Percentiles rank a stretch among this genome's conserved stretches.
Evolutionary conservation across 176 grass and related monocot genomes (phyloP).

Genomic region (Triticum dicoccoides): DNA sequence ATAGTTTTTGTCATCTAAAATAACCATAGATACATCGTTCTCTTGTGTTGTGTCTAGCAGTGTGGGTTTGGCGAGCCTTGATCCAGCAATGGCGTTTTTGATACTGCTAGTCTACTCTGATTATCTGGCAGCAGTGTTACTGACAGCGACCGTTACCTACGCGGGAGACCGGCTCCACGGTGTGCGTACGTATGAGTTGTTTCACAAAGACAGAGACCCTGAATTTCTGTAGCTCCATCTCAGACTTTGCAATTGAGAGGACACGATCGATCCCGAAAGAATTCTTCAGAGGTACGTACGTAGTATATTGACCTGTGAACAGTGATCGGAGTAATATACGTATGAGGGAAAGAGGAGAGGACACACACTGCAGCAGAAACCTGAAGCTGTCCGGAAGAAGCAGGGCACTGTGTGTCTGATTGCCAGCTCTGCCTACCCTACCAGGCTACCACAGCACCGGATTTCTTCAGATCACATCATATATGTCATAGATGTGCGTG

Average conservation of each 20-base stretch:
- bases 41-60: not conserved
- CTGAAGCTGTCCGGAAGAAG: constrained; percentile 17
- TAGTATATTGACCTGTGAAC: not conserved
- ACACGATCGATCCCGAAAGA: not conserved
- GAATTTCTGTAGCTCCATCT: not conserved
- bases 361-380: not conserved
- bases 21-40: not conserved
- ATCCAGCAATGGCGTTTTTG: not conserved
- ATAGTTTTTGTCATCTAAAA: not conserved
- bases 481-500: not conserved
- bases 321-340: not conserved
- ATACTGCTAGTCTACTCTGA: not conserved
- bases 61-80: constrained; percentile 11
- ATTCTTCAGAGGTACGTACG: not conserved
- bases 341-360: not conserved
- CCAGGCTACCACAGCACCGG: no score
- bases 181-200: not conserved
- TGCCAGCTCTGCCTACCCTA: not conserved
- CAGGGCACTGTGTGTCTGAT: not conserved
- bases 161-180: constrained; percentile 2
- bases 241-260: not conserved
- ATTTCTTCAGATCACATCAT: not conserved
- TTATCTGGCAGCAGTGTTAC: not conserved
- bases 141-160: constrained; percentile 48
- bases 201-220: not conserved